Base-by-base conservation (phyloP, 192 early-diverging fungal genomes). In the Backusella westeae region DNA sequence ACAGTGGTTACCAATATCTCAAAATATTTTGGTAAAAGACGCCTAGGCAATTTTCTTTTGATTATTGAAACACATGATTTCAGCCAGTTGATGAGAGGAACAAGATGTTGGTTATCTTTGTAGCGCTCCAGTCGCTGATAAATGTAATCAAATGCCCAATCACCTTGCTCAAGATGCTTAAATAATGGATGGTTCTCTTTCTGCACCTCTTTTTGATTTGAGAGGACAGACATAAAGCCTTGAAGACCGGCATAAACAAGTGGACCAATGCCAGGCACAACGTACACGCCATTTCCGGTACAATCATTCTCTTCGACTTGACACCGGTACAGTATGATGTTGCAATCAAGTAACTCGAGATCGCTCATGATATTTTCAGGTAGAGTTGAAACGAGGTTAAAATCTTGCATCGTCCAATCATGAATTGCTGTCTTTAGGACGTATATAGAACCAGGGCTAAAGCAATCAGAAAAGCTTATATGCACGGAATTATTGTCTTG, bases 11-110 rank as follows among this genome's bases (percentile, higher is more conserved):
- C 79, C 1, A 91, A 87, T 75, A 97, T 82, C 2, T 94, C 90
- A 87, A 99, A 99, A 83, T 98, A 99, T 78, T 97, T 96, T 53
- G 98, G 97, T 7, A 91, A 73, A 65, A 99, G 85, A 70, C 95
- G 94, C 74, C 93, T 90, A 1, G 96, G 91, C 3, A 63, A 92
- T 17, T 96, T 79, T 10, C 75, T 69, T 70, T 91, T 92, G 53
- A 97, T 91, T 5, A 91, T 80, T 2, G 46, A 77, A 74, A 96
- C 89, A 44, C 95, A 91, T 73, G 87, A 83, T 14, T 79, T 56
- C 14, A 96, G 88, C 98, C 98, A 99, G 0, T 91, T 82, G 17
- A 80, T 77, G 26, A 97, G 42, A 0, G 9, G 19, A 19, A 29
- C 19, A 0, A 80, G 72, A 19, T 77, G 38, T 15, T 73, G 69